A percentile compares a stretch with the other conserved stretches of the same genome.
Evolutionary conservation across 2,329 filamentous ascomycete species (phyloP).

Genomic region (Fusarium sp.): DNA sequence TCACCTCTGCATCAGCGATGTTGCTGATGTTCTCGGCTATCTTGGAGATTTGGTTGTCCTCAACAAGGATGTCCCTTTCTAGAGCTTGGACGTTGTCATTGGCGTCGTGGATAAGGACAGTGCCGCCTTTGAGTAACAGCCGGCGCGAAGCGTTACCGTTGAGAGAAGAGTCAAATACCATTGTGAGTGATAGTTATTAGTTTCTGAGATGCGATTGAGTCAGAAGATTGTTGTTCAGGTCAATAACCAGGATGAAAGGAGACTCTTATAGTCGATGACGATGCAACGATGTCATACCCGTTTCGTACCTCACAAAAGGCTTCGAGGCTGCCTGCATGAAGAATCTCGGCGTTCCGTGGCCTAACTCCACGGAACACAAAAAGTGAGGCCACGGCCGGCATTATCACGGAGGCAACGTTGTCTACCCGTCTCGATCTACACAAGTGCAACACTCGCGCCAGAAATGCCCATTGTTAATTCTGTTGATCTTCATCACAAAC

Average conservation of each 20-base stretch:
- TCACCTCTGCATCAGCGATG: background rate
- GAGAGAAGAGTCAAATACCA: background rate
- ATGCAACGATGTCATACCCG: background rate
- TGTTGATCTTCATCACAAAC: background rate
- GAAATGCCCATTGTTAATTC: background rate
- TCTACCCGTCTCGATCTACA: background rate
- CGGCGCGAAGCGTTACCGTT: background rate
- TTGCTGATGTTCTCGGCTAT: background rate
- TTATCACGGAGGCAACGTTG: background rate
- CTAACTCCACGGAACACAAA: background rate
- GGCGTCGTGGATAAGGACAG: slow-evolving; percentile 14
- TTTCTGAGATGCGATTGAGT: no score
- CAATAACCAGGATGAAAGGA: fast-evolving
- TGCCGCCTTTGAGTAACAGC: slow-evolving; percentile 11
- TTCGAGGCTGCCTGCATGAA: background rate
- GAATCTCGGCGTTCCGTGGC: background rate
- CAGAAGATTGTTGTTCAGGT: background rate
- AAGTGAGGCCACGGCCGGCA: background rate
- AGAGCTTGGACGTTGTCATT: background rate
- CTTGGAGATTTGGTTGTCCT: slow-evolving; percentile 6
- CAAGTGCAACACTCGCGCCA: background rate
- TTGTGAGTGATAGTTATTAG: background rate
- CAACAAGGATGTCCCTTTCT: slow-evolving; percentile 3
- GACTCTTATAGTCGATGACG: background rate
- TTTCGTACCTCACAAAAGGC: background rate